A percentile compares a stretch with the other conserved stretches of the same genome.
Evolutionary conservation across 1,284 basidiomycete species (phyloP).

Genomic region (Moniliella sp.): DNA sequence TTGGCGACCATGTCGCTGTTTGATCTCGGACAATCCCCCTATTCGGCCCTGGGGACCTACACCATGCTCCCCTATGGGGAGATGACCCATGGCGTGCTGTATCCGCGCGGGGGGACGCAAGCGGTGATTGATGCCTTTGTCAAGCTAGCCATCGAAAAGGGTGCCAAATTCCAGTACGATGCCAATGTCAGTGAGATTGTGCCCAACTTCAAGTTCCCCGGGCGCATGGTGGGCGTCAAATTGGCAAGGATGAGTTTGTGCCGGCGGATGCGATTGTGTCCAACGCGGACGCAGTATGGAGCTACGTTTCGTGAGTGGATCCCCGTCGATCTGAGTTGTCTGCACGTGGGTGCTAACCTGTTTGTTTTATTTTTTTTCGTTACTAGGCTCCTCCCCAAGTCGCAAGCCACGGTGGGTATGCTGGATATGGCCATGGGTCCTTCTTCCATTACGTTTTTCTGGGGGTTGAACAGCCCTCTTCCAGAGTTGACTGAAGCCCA

Average conservation of each 20-base stretch:
- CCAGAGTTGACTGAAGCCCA: constrained; percentile 38
- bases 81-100: constrained; percentile 40
- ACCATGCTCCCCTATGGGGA: constrained; percentile 41
- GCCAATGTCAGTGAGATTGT: constrained; percentile 35
- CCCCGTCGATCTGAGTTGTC: neutral
- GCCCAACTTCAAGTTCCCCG: constrained; percentile 6
- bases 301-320: constrained; percentile 32
- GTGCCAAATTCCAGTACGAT: constrained; percentile 36
- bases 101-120: constrained; percentile 40
- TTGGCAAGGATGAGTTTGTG: constrained; percentile 35
- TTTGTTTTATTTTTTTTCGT: too few species aligned
- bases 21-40: constrained; percentile 39
- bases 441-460: constrained; percentile 41
- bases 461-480: constrained; percentile 37
- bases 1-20: constrained; percentile 9
- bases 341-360: neutral
- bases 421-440: constrained; percentile 35
- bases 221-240: constrained; percentile 34
- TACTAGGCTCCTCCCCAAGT: constrained; percentile 36
- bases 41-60: constrained; percentile 41
- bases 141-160: constrained; percentile 35
- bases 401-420: constrained; percentile 23
- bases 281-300: constrained; percentile 41
- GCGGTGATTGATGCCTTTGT: constrained; percentile 37
- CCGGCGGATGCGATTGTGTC: constrained; percentile 39